phyloP scores from a whole-genome alignment of 768 basidiomycete species.

The Kwoniella heveanensis region DNA sequence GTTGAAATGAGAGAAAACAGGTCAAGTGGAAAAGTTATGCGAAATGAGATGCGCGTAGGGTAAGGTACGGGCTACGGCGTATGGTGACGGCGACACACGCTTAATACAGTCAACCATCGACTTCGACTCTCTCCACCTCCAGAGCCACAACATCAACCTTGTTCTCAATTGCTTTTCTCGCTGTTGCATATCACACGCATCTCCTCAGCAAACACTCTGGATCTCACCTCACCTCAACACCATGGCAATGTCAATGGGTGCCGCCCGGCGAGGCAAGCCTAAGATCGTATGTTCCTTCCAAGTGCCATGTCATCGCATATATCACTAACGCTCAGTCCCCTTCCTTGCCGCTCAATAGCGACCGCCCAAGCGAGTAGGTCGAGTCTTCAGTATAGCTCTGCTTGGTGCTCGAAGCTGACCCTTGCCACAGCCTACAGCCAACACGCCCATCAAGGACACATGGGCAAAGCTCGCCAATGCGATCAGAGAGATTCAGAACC shows the following conservation, averaged over 20 bases:
- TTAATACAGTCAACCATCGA: too few relatives aligned
- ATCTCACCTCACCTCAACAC: not conserved
- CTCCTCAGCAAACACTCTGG: conserved; percentile 2
- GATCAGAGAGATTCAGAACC: conserved; percentile 90
- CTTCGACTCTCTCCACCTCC: too few relatives aligned
- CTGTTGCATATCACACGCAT: not conserved
- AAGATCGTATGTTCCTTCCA: conserved; percentile 41
- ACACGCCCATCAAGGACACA: conserved; percentile 71
- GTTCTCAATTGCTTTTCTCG: not conserved
- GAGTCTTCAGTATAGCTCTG: not conserved
- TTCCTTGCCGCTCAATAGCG: conserved; percentile 25
- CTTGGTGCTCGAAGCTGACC: not conserved
- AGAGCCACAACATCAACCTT: too few relatives aligned
- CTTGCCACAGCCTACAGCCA: conserved; percentile 22
- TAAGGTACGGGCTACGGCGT: too few relatives aligned
- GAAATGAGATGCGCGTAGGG: too few relatives aligned
- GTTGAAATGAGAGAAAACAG: conserved; percentile 3
- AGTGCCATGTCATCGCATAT: too few relatives aligned
- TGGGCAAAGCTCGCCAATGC: conserved; percentile 80
- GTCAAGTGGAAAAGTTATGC: not conserved
- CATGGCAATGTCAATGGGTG: conserved; percentile 44
- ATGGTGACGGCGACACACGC: too few relatives aligned
- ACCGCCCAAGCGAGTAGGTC: conserved; percentile 44
- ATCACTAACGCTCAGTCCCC: not conserved
- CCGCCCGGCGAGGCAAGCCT: conserved; percentile 45